phyloP scores from a whole-genome alignment of 331 rosid species.

The Quercus lobata region DNA sequence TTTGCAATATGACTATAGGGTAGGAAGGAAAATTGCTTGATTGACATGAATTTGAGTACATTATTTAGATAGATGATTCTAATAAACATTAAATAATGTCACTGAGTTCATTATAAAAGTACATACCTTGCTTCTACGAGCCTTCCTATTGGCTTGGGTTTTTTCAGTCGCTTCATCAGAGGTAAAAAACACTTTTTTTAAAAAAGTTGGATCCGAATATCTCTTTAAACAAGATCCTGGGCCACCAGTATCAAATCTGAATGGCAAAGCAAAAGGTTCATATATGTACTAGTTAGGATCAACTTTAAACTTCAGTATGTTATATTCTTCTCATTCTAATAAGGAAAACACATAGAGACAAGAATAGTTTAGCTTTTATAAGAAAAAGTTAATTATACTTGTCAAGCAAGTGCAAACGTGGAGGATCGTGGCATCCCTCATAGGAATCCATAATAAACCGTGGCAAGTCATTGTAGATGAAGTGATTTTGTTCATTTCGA shows the following conservation, averaged over 20 bases:
- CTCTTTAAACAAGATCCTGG: constrained; percentile 91
- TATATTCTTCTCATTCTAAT: constrained; percentile 8
- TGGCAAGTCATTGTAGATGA: constrained; percentile 90
- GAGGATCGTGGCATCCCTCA: constrained; percentile 94
- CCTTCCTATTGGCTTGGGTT: constrained; percentile 61
- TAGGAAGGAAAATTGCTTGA: neutral
- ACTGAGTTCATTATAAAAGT: constrained; percentile 3
- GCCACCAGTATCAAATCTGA: constrained; percentile 92
- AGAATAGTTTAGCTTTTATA: constrained; percentile 1
- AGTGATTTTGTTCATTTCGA: constrained; percentile 63
- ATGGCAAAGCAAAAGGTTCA: constrained; percentile 18
- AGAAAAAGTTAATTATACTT: constrained; percentile 50
- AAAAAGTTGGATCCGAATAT: constrained; percentile 96
- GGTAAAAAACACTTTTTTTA: constrained; percentile 62
- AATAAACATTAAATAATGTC: constrained; percentile 10
- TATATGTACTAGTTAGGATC: constrained; percentile 2
- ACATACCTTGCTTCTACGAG: constrained; percentile 69
- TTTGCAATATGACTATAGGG: neutral
- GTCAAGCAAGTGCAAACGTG: constrained; percentile 82
- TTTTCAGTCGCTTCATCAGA: constrained; percentile 54
- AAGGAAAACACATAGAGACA: constrained; percentile 5
- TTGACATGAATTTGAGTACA: neutral
- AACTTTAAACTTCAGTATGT: constrained; percentile 7
- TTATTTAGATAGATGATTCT: neutral
- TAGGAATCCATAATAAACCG: constrained; percentile 89